phyloP scores from a whole-genome alignment of 2,329 filamentous ascomycete species.

The Emmonsia crescens region DNA sequence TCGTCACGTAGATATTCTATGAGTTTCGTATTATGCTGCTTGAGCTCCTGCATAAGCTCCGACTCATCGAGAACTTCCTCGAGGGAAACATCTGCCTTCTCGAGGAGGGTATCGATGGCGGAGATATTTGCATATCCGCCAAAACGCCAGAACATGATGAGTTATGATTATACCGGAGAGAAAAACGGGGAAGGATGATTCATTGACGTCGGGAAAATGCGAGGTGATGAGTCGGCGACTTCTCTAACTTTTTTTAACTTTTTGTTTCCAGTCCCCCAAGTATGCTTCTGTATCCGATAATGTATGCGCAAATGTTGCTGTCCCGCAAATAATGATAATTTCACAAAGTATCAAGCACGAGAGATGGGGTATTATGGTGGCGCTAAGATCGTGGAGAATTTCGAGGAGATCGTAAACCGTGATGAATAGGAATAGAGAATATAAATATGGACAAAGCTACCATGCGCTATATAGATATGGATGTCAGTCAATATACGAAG shows the following conservation, averaged over 20 bases:
- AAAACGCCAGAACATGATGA: constrained; percentile 99
- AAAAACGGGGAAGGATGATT: neutral
- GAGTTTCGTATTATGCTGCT: constrained; percentile 94
- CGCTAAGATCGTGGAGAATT: neutral
- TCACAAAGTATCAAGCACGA: constrained; percentile 17
- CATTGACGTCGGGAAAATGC: constrained; percentile 3
- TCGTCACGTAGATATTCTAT: constrained; percentile 92
- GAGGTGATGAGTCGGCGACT: neutral
- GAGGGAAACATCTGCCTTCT: constrained; percentile 86
- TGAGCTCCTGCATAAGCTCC: constrained; percentile 93
- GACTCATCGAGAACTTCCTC: constrained; percentile 94
- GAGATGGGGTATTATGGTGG: constrained; percentile 1
- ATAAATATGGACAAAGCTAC: constrained; percentile 20
- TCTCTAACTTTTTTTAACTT: neutral
- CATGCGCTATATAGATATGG: constrained; percentile 16
- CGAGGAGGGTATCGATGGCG: constrained; percentile 89
- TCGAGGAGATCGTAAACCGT: neutral
- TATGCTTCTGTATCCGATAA: constrained; percentile 1
- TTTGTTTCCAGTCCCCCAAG: neutral
- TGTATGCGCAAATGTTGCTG: constrained; percentile 1
- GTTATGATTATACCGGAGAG: constrained; percentile 17
- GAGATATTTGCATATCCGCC: constrained; percentile 97
- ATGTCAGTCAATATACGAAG: constrained; percentile 17
- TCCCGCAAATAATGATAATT: neutral
- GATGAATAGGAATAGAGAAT: constrained; percentile 9